Evolutionary conservation across 1,284 basidiomycete species (phyloP).

Genomic region (Pseudozyma thailandica): DNA sequence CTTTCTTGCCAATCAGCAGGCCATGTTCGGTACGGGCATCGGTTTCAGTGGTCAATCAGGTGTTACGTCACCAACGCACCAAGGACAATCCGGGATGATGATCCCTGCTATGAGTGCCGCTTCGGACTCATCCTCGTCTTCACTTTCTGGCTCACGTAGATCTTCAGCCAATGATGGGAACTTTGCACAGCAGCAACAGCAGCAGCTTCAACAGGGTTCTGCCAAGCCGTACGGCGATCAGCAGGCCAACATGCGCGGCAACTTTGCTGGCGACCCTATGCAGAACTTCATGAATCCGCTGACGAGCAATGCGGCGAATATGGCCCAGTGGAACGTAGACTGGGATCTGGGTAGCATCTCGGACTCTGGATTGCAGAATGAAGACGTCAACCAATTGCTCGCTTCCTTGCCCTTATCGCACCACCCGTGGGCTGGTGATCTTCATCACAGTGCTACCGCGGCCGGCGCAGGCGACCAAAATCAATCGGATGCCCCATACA

Average conservation of each 20-base stretch:
- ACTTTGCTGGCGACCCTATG: constrained; percentile 15
- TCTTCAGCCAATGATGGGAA: constrained; percentile 14
- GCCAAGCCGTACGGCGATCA: constrained; percentile 4
- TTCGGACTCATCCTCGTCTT: constrained; percentile 31
- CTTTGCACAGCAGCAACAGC: constrained; percentile 21
- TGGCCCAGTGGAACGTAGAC: constrained; percentile 33
- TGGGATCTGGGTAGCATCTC: constrained; percentile 44
- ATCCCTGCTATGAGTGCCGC: constrained; percentile 19
- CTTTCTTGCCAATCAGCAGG: constrained; percentile 7
- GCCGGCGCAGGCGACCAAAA: not conserved
- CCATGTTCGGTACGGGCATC: constrained; percentile 18
- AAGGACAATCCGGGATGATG: constrained; percentile 12
- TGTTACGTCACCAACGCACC: constrained; percentile 15
- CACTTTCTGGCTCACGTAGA: constrained; percentile 27
- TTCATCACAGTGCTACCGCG: constrained; percentile 28
- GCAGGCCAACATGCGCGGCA: constrained; percentile 10
- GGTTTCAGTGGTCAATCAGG: constrained; percentile 15
- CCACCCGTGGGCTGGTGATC: constrained; percentile 52
- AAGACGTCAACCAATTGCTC: constrained; percentile 29
- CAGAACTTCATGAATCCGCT: constrained; percentile 38
- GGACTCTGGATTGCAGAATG: constrained; percentile 23
- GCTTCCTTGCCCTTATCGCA: constrained; percentile 49
- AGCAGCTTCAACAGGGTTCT: constrained; percentile 13
- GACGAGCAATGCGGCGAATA: constrained; percentile 5
- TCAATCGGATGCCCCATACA: not conserved